Evolutionary conservation across 2,329 filamentous ascomycete genomes (phyloP).

Genomic region (Neospermospora avenae): DNA sequence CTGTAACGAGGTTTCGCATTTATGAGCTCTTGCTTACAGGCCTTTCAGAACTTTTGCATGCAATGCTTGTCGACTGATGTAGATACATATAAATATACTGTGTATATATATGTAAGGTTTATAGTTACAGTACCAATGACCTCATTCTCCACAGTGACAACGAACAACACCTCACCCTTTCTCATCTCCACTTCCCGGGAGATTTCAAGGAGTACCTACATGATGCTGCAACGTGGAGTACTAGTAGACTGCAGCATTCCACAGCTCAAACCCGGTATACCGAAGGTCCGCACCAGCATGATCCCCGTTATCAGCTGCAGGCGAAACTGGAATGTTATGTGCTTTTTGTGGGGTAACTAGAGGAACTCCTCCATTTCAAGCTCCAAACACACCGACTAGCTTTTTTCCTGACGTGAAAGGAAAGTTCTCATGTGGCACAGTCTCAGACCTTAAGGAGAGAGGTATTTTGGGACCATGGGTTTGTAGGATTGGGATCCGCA

Average conservation of each 20-base stretch:
- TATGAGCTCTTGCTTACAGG: neutral
- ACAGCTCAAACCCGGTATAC: no score
- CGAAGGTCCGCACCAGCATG: no score
- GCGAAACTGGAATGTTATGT: neutral
- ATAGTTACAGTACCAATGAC: neutral
- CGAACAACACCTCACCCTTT: neutral
- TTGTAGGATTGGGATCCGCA: neutral
- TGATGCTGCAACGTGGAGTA: no score
- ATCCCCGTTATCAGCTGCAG: no score
- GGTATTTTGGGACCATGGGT: no score
- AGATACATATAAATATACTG: no score
- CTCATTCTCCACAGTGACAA: neutral
- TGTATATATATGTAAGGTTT: no score
- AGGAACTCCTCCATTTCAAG: neutral
- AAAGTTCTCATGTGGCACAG: neutral
- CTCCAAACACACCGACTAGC: neutral
- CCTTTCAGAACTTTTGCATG: no score
- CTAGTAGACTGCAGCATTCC: no score
- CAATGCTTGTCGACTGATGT: no score
- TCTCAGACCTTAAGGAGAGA: neutral
- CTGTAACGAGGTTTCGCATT: neutral
- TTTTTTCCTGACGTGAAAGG: neutral
- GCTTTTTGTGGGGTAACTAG: conserved; percentile 11
- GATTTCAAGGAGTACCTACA: no score
- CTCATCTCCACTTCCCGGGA: neutral